Conservation (phyloP, 345 rosid species). For the Salix caprea region DNA sequence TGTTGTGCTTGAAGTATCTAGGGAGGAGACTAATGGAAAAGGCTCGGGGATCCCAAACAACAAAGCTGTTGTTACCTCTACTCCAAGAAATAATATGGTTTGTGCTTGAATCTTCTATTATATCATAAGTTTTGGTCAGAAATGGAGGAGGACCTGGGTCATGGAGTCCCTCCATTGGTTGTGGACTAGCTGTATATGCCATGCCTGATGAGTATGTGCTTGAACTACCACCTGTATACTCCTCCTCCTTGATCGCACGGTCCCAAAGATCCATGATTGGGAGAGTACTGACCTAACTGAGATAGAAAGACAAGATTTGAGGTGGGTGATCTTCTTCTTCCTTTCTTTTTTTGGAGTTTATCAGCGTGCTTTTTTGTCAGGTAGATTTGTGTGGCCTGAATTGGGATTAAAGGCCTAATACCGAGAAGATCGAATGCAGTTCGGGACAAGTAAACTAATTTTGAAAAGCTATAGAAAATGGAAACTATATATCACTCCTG, state of each 20-base stretch:
- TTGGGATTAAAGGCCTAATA: neutral
- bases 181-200: conserved; percentile 22
- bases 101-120: conserved; percentile 56
- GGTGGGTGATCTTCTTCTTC: neutral
- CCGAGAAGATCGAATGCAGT: neutral
- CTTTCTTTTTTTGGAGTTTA: neutral
- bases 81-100: conserved; percentile 70
- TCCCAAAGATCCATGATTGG: conserved; percentile 4
- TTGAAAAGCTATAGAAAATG: neutral
- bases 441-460: neutral
- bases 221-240: conserved; percentile 6
- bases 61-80: conserved; percentile 54
- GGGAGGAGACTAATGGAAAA: conserved; percentile 26
- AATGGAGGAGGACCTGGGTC: conserved; percentile 72
- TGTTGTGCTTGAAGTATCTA: conserved; percentile 32
- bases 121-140: conserved; percentile 64
- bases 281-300: neutral
- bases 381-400: neutral
- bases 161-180: conserved; percentile 58
- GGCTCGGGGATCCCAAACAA: conserved; percentile 67
- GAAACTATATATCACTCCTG: neutral
- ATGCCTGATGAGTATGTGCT: neutral
- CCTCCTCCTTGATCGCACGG: conserved; percentile 14
- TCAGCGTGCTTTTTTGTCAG: neutral
- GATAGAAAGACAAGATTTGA: neutral